These are phyloP conservation scores for Candida krabiensis DNA, from an alignment of 805 yeast genomes.

Conservation along the genomic window DNA sequence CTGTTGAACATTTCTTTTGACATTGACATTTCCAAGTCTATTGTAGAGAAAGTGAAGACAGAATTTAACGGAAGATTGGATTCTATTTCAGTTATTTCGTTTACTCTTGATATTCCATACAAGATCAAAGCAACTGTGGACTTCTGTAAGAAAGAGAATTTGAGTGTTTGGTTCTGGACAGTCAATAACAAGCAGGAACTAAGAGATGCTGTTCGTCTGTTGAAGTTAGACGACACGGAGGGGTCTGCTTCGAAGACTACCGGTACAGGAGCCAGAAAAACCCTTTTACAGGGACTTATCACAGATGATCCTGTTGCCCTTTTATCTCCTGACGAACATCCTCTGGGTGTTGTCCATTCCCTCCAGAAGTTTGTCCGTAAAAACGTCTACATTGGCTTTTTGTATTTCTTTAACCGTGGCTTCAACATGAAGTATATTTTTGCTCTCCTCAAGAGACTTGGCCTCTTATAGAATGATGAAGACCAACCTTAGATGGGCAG, in stretches of 20 bases:
- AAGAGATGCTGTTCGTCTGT: slow-evolving; percentile 7
- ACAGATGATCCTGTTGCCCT: slow-evolving; percentile 20
- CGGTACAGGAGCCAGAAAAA: no score
- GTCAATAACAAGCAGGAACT: slow-evolving; percentile 29
- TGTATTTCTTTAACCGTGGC: slow-evolving; percentile 21
- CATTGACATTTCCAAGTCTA: slow-evolving; percentile 17
- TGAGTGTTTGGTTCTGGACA: slow-evolving; percentile 39
- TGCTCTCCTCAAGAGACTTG: slow-evolving; percentile 18
- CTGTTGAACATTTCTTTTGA: slow-evolving; percentile 33
- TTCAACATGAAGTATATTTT: slow-evolving; percentile 20
- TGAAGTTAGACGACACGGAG: not conserved
- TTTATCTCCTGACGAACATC: slow-evolving; percentile 1
- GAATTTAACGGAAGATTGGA: slow-evolving; percentile 18
- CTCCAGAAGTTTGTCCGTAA: slow-evolving; percentile 15
- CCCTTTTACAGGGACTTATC: slow-evolving; percentile 15
- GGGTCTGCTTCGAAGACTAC: no score
- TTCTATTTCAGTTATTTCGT: slow-evolving; percentile 24
- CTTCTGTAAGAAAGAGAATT: slow-evolving; percentile 17
- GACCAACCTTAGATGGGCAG: no score
- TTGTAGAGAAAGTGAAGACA: slow-evolving; percentile 21
- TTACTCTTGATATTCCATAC: slow-evolving; percentile 22
- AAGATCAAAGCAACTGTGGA: slow-evolving; percentile 17
- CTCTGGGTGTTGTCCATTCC: slow-evolving; percentile 9
- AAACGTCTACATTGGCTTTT: slow-evolving; percentile 15
- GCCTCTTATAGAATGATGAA: slow-evolving; percentile 18